A percentile compares a stretch with the other conserved stretches of the same genome.
Conservation (phyloP, 768 basidiomycete species). For the Kwoniella botswanensis region DNA sequence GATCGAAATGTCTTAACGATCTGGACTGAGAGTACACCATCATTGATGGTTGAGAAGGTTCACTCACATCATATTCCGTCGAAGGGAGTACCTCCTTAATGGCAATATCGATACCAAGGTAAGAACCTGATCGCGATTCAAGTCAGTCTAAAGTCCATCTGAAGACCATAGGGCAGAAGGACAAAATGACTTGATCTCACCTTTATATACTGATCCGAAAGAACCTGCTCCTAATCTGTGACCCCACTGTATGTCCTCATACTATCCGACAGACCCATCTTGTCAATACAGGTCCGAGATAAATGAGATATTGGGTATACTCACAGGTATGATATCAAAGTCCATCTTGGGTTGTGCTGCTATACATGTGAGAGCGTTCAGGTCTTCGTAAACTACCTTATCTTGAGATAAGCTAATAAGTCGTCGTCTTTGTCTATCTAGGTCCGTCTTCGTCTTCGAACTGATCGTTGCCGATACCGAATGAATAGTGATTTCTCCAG, state of each 20-base stretch:
- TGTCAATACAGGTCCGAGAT: background rate
- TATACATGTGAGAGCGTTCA: background rate
- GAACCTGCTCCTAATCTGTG: conserved; percentile 48
- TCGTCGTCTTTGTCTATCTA: too few species aligned
- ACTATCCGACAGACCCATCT: conserved; percentile 31
- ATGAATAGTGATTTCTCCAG: background rate
- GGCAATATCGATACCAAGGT: conserved; percentile 94
- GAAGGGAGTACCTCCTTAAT: conserved; percentile 96
- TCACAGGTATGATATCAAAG: conserved; percentile 52
- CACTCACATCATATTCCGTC: conserved; percentile 76
- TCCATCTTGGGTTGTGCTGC: conserved; percentile 31
- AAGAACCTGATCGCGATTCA: conserved; percentile 64
- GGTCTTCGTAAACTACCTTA: too few species aligned
- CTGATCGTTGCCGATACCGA: too few species aligned
- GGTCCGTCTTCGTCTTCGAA: too few species aligned
- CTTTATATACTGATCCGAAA: conserved; percentile 56
- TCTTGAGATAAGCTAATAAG: too few species aligned
- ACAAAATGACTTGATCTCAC: conserved; percentile 24
- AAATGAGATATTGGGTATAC: conserved; percentile 4
- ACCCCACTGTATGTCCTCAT: conserved; percentile 56
- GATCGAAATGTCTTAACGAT: background rate
- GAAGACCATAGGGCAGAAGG: too few species aligned
- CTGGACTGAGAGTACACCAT: background rate
- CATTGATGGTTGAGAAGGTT: background rate
- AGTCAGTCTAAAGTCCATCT: background rate